phyloP scores from a whole-genome alignment of 1,284 basidiomycete species.

The Rhodotorula sp. region DNA sequence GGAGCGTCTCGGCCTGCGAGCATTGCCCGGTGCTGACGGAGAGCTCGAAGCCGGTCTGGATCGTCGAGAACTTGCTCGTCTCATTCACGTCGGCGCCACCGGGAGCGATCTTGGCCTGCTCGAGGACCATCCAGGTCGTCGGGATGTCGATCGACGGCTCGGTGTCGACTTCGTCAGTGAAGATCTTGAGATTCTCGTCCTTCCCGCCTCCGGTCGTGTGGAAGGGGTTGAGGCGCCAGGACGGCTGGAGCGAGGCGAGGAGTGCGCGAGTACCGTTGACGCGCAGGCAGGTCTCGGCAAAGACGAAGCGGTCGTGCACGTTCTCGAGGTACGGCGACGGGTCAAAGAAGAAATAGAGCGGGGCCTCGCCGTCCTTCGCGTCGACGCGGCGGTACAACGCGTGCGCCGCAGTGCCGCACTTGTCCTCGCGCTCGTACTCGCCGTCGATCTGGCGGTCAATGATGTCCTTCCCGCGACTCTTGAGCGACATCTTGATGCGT shows the following conservation, averaged over 20 bases:
- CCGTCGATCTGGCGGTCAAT: conserved; percentile 82
- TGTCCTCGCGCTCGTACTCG: conserved; percentile 71
- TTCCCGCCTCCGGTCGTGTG: neutral
- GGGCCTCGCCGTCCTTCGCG: conserved; percentile 51
- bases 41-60: conserved; percentile 54
- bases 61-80: conserved; percentile 26
- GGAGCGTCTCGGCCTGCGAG: conserved; percentile 67
- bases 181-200: too few relatives aligned
- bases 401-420: conserved; percentile 83
- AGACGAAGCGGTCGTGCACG: conserved; percentile 72
- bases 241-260: conserved; percentile 61
- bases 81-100: conserved; percentile 12
- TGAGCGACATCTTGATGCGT: conserved; percentile 61
- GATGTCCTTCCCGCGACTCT: conserved; percentile 38
- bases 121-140: conserved; percentile 59
- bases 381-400: conserved; percentile 72
- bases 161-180: conserved; percentile 51
- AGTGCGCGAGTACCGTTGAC: conserved; percentile 75
- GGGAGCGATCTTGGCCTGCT: conserved; percentile 7
- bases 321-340: conserved; percentile 74
- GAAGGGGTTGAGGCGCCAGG: conserved; percentile 57
- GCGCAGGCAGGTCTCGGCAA: conserved; percentile 72
- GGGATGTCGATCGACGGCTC: conserved; percentile 61
- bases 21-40: conserved; percentile 63
- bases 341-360: conserved; percentile 79